These are phyloP conservation scores for Naganishia friedmannii DNA, from an alignment of 768 basidiomycete species.

Conservation along the genomic window DNA sequence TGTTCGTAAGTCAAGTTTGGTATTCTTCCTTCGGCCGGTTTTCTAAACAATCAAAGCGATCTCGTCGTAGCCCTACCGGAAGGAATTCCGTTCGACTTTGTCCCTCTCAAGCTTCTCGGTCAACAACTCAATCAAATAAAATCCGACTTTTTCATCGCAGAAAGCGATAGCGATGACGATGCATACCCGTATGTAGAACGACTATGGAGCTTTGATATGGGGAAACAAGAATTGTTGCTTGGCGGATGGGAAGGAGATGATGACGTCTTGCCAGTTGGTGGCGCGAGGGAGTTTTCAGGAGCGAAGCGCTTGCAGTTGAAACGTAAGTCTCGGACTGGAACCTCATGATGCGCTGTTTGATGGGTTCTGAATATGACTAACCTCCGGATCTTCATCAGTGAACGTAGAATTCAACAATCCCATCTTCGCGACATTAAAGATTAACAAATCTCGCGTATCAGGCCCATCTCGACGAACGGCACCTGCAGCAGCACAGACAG, in stretches of 20 bases:
- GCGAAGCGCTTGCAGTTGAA: slow-evolving; percentile 9
- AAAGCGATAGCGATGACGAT: slow-evolving; percentile 15
- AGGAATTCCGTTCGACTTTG: slow-evolving; percentile 17
- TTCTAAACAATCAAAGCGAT: not conserved
- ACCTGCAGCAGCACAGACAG: not conserved
- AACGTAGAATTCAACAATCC: slow-evolving; percentile 11
- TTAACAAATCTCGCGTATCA: not conserved
- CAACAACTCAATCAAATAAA: slow-evolving; percentile 19
- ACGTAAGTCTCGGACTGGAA: slow-evolving; percentile 3
- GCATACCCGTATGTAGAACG: slow-evolving; percentile 6
- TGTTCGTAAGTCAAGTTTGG: slow-evolving; percentile 1
- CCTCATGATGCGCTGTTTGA: not conserved
- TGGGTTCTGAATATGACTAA: not conserved
- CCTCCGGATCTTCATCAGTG: not conserved
- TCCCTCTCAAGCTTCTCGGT: slow-evolving; percentile 15
- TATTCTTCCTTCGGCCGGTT: not conserved
- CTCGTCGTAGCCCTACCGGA: slow-evolving; percentile 8
- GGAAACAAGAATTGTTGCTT: slow-evolving; percentile 13
- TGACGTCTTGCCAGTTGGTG: not conserved
- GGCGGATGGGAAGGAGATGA: slow-evolving; percentile 22
- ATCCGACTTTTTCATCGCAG: slow-evolving; percentile 17
- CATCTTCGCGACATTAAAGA: slow-evolving; percentile 16
- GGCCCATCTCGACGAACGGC: not conserved
- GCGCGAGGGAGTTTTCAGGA: not conserved
- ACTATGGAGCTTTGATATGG: slow-evolving; percentile 12